phyloP scores from a whole-genome alignment of 192 early-diverging fungal genomes.

The Backusella morwellensis region DNA sequence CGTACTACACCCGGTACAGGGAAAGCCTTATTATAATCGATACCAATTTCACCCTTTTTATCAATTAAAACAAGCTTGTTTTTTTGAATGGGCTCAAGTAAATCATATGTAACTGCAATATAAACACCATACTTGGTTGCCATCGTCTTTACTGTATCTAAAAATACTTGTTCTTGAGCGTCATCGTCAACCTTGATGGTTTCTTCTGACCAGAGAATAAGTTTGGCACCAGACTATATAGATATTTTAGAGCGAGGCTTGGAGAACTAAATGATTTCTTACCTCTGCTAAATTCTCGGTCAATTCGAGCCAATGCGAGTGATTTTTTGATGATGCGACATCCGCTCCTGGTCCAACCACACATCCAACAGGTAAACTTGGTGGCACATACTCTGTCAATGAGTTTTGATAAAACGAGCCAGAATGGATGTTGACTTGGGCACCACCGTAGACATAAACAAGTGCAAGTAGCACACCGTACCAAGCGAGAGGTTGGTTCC shows the following conservation, averaged over 20 bases:
- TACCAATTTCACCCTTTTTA: slow-evolving; percentile 23
- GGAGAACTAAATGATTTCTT: background rate
- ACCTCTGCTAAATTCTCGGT: slow-evolving; percentile 11
- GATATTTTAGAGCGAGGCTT: no score
- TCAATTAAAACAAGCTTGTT: slow-evolving; percentile 43
- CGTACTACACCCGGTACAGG: slow-evolving; percentile 40
- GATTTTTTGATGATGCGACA: background rate
- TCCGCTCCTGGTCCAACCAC: slow-evolving; percentile 5
- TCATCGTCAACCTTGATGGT: background rate
- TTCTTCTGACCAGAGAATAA: slow-evolving; percentile 20
- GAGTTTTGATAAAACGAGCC: slow-evolving; percentile 14
- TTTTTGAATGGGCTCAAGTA: slow-evolving; percentile 10
- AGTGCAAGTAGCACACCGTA: background rate
- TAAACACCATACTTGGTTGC: slow-evolving; percentile 12
- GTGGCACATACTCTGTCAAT: background rate
- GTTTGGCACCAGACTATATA: slow-evolving; percentile 14
- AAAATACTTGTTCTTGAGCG: slow-evolving; percentile 3
- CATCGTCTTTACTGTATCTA: background rate
- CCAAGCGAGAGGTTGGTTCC: background rate
- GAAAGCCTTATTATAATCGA: slow-evolving; percentile 45
- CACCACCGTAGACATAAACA: slow-evolving; percentile 10
- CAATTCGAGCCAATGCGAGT: slow-evolving; percentile 10
- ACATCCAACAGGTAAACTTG: slow-evolving; percentile 12
- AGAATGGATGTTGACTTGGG: background rate
- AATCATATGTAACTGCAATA: background rate